Base-by-base conservation (phyloP, 2,329 filamentous ascomycete genomes). In the Nemania sp. region DNA sequence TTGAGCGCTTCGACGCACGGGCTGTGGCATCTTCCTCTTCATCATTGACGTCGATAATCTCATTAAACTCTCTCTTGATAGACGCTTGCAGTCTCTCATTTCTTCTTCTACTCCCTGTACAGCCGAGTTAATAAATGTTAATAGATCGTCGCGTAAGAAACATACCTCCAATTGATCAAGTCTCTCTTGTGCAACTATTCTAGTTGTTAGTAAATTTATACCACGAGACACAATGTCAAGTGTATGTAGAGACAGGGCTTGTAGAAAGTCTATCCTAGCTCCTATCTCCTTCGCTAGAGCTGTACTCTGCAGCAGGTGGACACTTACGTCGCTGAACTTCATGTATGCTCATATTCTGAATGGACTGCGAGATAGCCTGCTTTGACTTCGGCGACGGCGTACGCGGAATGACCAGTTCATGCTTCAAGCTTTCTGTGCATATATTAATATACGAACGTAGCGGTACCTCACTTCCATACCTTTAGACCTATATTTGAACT, bases 401-500 rank as follows among this genome's bases (percentile, higher is more conserved):
- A 34, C 66, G 66, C 33, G 66, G 65, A 30, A 72, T 64, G 15
- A 72, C 59, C 42, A 67, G 47, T 42, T 68, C 63, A 3, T 58
- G 52, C 46, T 65, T 65, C 1, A 73, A 54, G 3, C 66, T 64
- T 17, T 69, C 68, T 72, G 30, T 1, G 8, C 2, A 14, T 23
- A 36, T 42, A 19, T 44, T 19, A 17, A 40, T n/a, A 40, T 5
- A 9, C 5, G 17, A 39, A 33, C 15, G 24, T 8, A 33, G n/a
- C 20, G 20, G 6, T 3, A 9, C n/a, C 20, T 2, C 15, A 12
- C 7, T 39, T 31, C 17, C 51, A 7, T 60, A 64, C 64, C 69
- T 63, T 52, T 56, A 2, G 70, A 72, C 37, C 67, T 63, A 40
- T 73, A 73, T 14, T 68, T 59, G 45, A 73, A 68, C 5, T 46